Evolutionary conservation across 257 asterid species (phyloP), one percentile per base, ranked within the genome.

Genomic region (Solanum ossicruentum): DNA sequence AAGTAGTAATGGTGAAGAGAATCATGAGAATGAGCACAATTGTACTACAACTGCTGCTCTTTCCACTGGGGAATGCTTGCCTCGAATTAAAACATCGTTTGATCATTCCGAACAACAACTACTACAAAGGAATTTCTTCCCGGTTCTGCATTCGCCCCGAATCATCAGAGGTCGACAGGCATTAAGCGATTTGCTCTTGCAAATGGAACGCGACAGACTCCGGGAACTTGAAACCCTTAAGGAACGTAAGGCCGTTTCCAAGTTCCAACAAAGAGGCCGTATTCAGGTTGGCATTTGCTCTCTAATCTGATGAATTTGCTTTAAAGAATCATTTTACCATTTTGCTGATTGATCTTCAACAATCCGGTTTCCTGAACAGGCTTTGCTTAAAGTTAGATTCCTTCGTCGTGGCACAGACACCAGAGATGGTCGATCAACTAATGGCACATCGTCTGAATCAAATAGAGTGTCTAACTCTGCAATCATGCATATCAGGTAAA

Each of bases 401-500:
- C 58, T 84, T 26, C 82, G 86, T 39, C 66, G 86, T 71, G 83
- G 43, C 66, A 36, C 75, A 20, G 78, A 56, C n/a, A 16, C 32
- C 52, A 88, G 87, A 86, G 92, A 87, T 55, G 85, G 43, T 26
- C 85, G 85, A 41, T 86, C 57, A 41, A 23, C 86, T 11, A 89
- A 84, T 80, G 79, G 82, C 80, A 72, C 86, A 4, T 73, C 92
- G 15, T 82, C 86, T 55, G 88, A 88, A 82, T 45, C 90, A 6
- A 88, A 84, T 20, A 87, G 87, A 84, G 23, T 84, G 18, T 56
- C 86, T 11, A 93, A 72, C 72, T 86, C 93, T 49, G 71, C 86
- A 49, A 63, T 87, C 71, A 15, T 72, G 81, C 90, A 83, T 63
- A 84, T 84, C 87, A 90, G 98, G 97, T 93, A 26, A 80, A 55